Evolutionary conservation across 441 rosid genomes (phyloP).

Genomic region (Corymbia citriodora): DNA sequence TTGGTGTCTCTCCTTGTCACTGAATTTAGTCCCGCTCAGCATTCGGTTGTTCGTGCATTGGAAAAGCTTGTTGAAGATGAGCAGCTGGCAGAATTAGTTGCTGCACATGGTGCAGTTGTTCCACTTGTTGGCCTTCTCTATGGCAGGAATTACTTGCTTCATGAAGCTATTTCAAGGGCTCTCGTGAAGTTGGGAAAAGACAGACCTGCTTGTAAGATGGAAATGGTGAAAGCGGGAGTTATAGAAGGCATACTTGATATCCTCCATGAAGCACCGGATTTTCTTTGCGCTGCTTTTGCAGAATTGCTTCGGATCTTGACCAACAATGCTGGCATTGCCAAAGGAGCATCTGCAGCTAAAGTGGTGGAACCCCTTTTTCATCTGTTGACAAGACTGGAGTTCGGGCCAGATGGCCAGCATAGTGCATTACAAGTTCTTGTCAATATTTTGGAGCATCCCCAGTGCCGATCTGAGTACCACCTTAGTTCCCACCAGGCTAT

Average conservation of each 20-base stretch:
- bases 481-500: slow-evolving; percentile 86
- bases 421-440: slow-evolving; percentile 97
- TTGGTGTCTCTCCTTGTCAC: slow-evolving; percentile 92
- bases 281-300: slow-evolving; percentile 88
- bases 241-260: slow-evolving; percentile 91
- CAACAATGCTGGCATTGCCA: slow-evolving; percentile 95
- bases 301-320: slow-evolving; percentile 97
- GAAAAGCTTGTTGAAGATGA: slow-evolving; percentile 99
- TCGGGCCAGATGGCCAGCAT: slow-evolving; percentile 96
- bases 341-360: slow-evolving; percentile 93
- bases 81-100: slow-evolving; percentile 98
- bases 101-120: slow-evolving; percentile 98
- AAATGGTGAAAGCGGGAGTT: slow-evolving; percentile 99
- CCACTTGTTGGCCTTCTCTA: slow-evolving; percentile 99
- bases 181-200: slow-evolving; percentile 99
- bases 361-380: slow-evolving; percentile 93
- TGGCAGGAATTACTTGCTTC: slow-evolving; percentile 88
- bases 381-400: slow-evolving; percentile 72
- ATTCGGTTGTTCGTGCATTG: slow-evolving; percentile 91
- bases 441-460: slow-evolving; percentile 96
- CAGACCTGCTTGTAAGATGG: slow-evolving; percentile 97
- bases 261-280: slow-evolving; percentile 96
- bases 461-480: slow-evolving; percentile 84
- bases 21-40: slow-evolving; percentile 93
- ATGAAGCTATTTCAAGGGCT: slow-evolving; percentile 95